Evolutionary conservation across 768 basidiomycete genomes (phyloP).

Genomic region (Crepidotus variabilis): DNA sequence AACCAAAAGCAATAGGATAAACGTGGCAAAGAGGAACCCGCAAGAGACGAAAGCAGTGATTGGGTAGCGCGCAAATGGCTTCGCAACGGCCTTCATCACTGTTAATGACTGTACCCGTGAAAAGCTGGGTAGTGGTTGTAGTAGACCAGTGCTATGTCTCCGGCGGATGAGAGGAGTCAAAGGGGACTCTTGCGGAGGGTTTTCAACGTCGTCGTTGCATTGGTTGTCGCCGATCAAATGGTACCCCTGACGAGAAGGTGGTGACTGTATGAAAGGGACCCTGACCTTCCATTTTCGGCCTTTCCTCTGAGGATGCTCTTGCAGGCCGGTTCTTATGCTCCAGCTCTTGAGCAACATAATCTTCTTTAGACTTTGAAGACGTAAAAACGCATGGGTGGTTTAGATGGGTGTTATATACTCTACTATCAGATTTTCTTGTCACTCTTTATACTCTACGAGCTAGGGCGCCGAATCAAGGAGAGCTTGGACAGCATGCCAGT

Average conservation of each 20-base stretch:
- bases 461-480: no score
- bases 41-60: constrained; percentile 44
- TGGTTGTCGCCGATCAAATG: background rate
- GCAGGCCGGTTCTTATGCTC: background rate
- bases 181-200: background rate
- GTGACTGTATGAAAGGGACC: background rate
- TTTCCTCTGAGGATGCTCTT: background rate
- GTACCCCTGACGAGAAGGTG: background rate
- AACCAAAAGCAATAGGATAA: constrained; percentile 73
- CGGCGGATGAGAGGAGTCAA: background rate
- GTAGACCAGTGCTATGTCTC: no score
- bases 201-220: background rate
- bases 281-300: background rate
- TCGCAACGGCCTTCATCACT: constrained; percentile 19
- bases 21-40: constrained; percentile 51
- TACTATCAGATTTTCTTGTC: no score
- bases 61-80: constrained; percentile 43
- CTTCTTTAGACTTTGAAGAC: no score
- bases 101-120: background rate
- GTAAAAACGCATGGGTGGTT: no score
- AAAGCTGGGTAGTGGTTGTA: background rate
- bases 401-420: no score
- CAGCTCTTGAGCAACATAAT: background rate
- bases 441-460: no score
- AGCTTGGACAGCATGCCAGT: no score